A percentile compares a stretch with the other conserved stretches of the same genome.
Evolutionary conservation across 345 rosid species (phyloP).

Genomic region (thale cress (Arabidopsis thaliana)): TAIR10.1 NC_003074.8:8167501-8168000

Average conservation of each 20-base stretch:
- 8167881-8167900: neutral
- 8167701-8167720: neutral
- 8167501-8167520: slow-evolving; percentile 30
- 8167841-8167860: neutral
- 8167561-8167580: slow-evolving; percentile 34
- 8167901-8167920: neutral
- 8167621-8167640: slow-evolving; percentile 6
- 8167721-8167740: neutral
- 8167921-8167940: neutral
- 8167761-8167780: neutral
- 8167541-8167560: slow-evolving; percentile 19
- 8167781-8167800: slow-evolving; percentile 2
- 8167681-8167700: slow-evolving; percentile 7
- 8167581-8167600: slow-evolving; percentile 27
- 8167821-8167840: neutral
- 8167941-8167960: too few relatives aligned
- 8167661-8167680: neutral
- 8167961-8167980: neutral
- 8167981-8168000: neutral
- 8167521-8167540: slow-evolving; percentile 36
- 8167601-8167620: slow-evolving; percentile 26
- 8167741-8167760: neutral
- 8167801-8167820: neutral
- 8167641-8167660: slow-evolving; percentile 20
- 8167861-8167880: neutral